phyloP scores from a whole-genome alignment of 1,284 basidiomycete genomes.

The Tilletia caries region DNA sequence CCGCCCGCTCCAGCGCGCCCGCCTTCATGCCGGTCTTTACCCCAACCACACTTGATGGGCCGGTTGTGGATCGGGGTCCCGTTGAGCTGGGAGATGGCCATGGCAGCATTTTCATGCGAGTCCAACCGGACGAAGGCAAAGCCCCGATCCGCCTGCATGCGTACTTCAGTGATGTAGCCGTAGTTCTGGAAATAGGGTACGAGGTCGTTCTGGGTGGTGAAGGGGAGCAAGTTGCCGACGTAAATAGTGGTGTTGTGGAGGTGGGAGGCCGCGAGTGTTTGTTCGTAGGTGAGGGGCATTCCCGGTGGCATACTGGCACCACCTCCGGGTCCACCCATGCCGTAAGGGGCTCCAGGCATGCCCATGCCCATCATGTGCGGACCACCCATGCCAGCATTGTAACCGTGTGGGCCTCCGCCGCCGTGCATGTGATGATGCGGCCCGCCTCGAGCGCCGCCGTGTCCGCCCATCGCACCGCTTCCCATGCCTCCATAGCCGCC shows the following conservation, averaged over 20 bases:
- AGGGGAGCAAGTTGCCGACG: slow-evolving; percentile 94
- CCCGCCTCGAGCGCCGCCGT: slow-evolving; percentile 22
- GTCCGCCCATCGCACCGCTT: slow-evolving; percentile 25
- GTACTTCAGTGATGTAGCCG: slow-evolving; percentile 94
- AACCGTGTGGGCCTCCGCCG: background rate
- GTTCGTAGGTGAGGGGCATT: slow-evolving; percentile 79
- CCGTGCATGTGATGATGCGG: slow-evolving; percentile 13
- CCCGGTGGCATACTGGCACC: slow-evolving; percentile 55
- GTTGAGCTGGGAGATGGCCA: slow-evolving; percentile 91
- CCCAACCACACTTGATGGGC: slow-evolving; percentile 96
- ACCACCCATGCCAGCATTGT: slow-evolving; percentile 11
- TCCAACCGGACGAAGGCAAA: slow-evolving; percentile 98
- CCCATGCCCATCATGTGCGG: slow-evolving; percentile 12
- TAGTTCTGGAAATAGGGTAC: slow-evolving; percentile 94
- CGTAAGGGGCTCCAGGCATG: background rate
- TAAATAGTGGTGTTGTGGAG: slow-evolving; percentile 93
- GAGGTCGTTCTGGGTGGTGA: slow-evolving; percentile 89
- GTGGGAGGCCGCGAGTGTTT: slow-evolving; percentile 81
- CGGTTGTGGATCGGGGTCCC: slow-evolving; percentile 92
- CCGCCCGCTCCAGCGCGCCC: background rate
- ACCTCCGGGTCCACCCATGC: background rate
- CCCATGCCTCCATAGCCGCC: slow-evolving; percentile 50
- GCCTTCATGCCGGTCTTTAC: slow-evolving; percentile 66
- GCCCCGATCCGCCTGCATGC: slow-evolving; percentile 88
- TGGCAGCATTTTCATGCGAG: slow-evolving; percentile 92